Percentiles rank a stretch among this genome's conserved stretches.
These are phyloP conservation scores for Themeda triandra DNA, from an alignment of 176 grass and related monocot genomes.

Conservation along the genomic window DNA sequence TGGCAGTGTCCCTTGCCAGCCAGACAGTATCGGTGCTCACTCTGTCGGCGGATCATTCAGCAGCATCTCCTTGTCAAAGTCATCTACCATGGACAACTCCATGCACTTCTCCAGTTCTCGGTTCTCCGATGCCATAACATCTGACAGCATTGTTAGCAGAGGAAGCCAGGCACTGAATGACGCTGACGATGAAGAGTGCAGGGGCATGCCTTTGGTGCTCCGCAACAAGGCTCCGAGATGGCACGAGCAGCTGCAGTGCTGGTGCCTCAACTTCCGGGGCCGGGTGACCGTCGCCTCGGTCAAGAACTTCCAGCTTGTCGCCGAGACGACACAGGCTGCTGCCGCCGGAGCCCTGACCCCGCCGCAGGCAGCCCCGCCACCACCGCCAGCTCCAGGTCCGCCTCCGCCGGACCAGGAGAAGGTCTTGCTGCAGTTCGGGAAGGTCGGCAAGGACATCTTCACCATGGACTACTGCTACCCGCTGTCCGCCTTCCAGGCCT, in stretches of 20 bases:
- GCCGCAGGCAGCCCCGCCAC: background rate
- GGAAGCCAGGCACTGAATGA: conserved; percentile 1
- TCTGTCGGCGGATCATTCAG: conserved; percentile 51
- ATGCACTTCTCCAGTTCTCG: conserved; percentile 59
- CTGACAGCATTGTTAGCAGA: background rate
- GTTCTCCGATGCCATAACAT: conserved; percentile 49
- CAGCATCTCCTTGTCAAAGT: conserved; percentile 34
- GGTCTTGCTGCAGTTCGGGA: conserved; percentile 70
- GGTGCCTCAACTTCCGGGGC: conserved; percentile 74
- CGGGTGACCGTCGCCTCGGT: conserved; percentile 69
- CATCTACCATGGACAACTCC: conserved; percentile 45
- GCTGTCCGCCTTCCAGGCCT: conserved; percentile 75
- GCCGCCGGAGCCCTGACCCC: conserved; percentile 34
- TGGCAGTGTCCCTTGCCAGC: conserved; percentile 62
- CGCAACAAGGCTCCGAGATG: conserved; percentile 75
- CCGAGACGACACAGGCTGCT: conserved; percentile 35
- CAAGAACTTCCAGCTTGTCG: conserved; percentile 86
- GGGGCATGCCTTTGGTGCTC: conserved; percentile 52
- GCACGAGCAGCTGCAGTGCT: conserved; percentile 75
- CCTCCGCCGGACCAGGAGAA: conserved; percentile 46
- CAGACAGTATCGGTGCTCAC: conserved; percentile 26
- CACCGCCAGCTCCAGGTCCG: background rate
- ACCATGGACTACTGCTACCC: conserved; percentile 80
- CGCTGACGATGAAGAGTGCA: conserved; percentile 21
- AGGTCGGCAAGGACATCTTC: conserved; percentile 79